A percentile compares a stretch with the other conserved stretches of the same genome.
These are phyloP conservation scores for Amanita molliuscula DNA, from an alignment of 768 basidiomycete genomes.

Conservation along the genomic window DNA sequence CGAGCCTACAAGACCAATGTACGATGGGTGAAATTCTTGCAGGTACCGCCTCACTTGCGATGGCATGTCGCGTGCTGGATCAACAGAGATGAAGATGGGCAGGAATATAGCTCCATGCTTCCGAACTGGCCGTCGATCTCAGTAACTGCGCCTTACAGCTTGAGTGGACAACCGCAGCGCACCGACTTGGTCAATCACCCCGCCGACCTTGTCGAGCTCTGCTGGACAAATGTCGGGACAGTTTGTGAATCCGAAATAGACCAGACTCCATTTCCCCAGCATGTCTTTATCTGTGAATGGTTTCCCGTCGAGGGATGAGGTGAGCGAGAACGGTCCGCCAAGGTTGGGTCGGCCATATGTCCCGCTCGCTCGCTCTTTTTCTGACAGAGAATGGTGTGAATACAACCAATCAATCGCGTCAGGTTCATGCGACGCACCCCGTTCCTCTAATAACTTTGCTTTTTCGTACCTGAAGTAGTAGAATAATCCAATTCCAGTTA, in stretches of 20 bases:
- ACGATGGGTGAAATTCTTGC: constrained; percentile 83
- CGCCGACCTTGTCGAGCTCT: constrained; percentile 91
- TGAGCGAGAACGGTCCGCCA: constrained; percentile 83
- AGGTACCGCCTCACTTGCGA: constrained; percentile 53
- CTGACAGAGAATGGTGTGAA: constrained; percentile 24
- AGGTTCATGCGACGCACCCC: constrained; percentile 39
- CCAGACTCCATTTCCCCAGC: constrained; percentile 81
- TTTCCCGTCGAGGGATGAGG: constrained; percentile 44
- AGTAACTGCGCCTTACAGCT: background rate
- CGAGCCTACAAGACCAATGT: constrained; percentile 79
- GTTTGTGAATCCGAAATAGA: constrained; percentile 99
- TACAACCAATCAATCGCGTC: background rate
- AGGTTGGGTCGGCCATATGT: constrained; percentile 80
- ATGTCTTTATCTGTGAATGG: constrained; percentile 79
- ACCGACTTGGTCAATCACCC: constrained; percentile 67
- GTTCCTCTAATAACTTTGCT: constrained; percentile 60
- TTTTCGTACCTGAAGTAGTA: constrained; percentile 90
- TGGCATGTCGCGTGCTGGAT: constrained; percentile 82
- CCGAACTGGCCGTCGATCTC: constrained; percentile 38
- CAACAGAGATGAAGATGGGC: constrained; percentile 93
- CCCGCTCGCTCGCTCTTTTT: constrained; percentile 61
- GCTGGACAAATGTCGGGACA: constrained; percentile 99
- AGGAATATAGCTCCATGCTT: constrained; percentile 63
- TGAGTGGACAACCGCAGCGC: background rate
- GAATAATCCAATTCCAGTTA: constrained; percentile 71